Percentiles rank a stretch among this genome's conserved stretches.
Evolutionary conservation across 73 alveolate genomes (phyloP).

Genomic region (Paramecium tetraurelia): DNA sequence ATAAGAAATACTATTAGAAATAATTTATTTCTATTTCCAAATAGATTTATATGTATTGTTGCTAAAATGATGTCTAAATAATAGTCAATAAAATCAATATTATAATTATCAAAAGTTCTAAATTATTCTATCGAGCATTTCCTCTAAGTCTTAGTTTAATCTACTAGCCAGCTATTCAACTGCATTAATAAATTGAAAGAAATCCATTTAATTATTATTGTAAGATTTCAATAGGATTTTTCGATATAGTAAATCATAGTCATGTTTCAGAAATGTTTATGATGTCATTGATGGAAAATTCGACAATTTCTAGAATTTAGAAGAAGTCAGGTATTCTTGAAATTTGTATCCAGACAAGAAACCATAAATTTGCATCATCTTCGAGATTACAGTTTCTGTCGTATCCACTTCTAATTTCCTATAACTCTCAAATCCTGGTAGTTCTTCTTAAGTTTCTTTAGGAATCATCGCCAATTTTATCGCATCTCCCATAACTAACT

Average conservation of each 20-base stretch:
- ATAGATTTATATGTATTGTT: too few relatives aligned
- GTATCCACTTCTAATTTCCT: conserved; percentile 42
- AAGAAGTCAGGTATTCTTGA: conserved; percentile 41
- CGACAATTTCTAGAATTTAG: conserved; percentile 53
- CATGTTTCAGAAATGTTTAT: conserved; percentile 43
- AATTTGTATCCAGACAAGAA: conserved; percentile 54
- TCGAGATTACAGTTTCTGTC: background rate
- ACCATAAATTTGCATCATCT: conserved; percentile 55
- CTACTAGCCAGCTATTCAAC: conserved; percentile 50
- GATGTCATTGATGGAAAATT: background rate
- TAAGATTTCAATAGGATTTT: conserved; percentile 17
- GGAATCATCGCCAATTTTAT: conserved; percentile 52
- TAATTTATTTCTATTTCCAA: too few relatives aligned
- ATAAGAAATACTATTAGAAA: too few relatives aligned
- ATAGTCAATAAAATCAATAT: background rate
- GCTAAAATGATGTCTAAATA: background rate
- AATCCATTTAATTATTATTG: conserved; percentile 45
- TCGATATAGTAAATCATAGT: conserved; percentile 51
- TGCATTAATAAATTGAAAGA: conserved; percentile 57
- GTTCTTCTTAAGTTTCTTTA: conserved; percentile 31
- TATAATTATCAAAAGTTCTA: background rate
- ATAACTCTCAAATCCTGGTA: background rate
- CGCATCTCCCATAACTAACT: conserved; percentile 71
- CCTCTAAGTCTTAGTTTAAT: conserved; percentile 1
- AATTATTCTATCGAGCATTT: background rate